These are phyloP conservation scores for Agrostemma githago DNA, from an alignment of 148 eudicot genomes.

Conservation along the genomic window DNA sequence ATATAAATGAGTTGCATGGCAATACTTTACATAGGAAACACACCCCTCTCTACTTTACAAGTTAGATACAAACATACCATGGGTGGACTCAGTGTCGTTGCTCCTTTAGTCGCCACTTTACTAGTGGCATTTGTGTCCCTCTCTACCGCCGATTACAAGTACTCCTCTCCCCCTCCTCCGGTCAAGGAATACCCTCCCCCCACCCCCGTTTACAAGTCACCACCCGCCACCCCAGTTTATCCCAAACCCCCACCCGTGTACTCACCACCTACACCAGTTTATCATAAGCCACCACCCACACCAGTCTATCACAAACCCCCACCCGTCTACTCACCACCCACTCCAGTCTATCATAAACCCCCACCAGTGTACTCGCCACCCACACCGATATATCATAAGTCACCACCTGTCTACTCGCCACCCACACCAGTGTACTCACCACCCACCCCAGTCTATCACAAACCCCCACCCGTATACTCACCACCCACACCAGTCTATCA, in stretches of 20 bases:
- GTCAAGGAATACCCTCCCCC: constrained; percentile 25
- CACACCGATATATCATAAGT: constrained; percentile 10
- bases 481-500: constrained; percentile 11
- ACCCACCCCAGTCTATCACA: constrained; percentile 16
- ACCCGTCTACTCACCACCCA: constrained; percentile 19
- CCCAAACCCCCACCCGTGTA: constrained; percentile 16
- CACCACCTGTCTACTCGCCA: constrained; percentile 14
- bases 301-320: constrained; percentile 19
- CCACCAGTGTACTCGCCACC: constrained; percentile 30
- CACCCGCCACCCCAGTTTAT: constrained; percentile 10
- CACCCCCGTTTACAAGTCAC: constrained; percentile 11
- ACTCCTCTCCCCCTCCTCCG: constrained; percentile 39
- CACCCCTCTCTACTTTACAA: background rate
- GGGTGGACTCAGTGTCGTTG: constrained; percentile 23
- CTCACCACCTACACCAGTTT: constrained; percentile 12
- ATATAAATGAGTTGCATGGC: background rate
- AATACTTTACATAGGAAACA: background rate
- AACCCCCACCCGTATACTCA: constrained; percentile 23
- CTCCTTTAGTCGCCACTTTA: constrained; percentile 37
- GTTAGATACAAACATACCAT: constrained; percentile 6
- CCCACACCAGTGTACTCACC: constrained; percentile 16
- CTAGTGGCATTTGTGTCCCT: constrained; percentile 37
- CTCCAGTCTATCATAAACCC: constrained; percentile 15
- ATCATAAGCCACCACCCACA: constrained; percentile 23
- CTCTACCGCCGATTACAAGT: constrained; percentile 33